These are phyloP conservation scores for Mimosa bimucronata DNA, from an alignment of 306 rosid species.

Conservation along the genomic window DNA sequence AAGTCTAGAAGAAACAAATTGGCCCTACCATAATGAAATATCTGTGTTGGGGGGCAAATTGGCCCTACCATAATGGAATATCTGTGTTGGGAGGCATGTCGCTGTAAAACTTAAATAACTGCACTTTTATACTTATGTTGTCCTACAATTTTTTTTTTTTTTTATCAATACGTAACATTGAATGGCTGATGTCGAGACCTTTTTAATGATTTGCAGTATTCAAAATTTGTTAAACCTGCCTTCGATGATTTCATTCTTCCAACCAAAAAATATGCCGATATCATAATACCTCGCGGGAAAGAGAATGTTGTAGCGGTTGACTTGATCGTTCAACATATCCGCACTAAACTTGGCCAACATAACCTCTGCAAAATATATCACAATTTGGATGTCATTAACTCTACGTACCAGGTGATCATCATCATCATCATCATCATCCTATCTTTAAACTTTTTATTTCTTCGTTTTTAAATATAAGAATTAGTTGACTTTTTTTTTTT, in stretches of 20 bases:
- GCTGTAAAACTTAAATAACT: neutral
- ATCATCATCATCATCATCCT: slow-evolving; percentile 13
- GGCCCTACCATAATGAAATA: neutral
- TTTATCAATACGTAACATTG: slow-evolving; percentile 22
- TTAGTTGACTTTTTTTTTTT: no score
- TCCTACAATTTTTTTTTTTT: neutral
- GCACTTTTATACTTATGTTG: slow-evolving; percentile 9
- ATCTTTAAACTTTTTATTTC: neutral
- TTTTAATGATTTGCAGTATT: slow-evolving; percentile 61
- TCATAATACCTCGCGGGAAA: slow-evolving; percentile 90
- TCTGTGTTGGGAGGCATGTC: neutral
- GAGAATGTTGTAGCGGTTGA: slow-evolving; percentile 92
- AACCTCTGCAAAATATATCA: slow-evolving; percentile 93
- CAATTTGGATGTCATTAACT: slow-evolving; percentile 72
- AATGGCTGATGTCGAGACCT: slow-evolving; percentile 36
- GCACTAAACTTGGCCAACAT: slow-evolving; percentile 89
- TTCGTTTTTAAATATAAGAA: no score
- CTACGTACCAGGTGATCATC: slow-evolving; percentile 88
- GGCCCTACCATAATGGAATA: neutral
- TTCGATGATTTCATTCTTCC: slow-evolving; percentile 95
- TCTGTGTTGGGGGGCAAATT: slow-evolving; percentile 4
- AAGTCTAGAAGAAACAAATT: slow-evolving; percentile 7
- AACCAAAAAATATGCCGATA: slow-evolving; percentile 93
- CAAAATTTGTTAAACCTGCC: slow-evolving; percentile 93
- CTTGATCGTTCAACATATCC: slow-evolving; percentile 95